These are phyloP conservation scores for Gynochthodes officinalis DNA, from an alignment of 257 asterid genomes.

Conservation along the genomic window DNA sequence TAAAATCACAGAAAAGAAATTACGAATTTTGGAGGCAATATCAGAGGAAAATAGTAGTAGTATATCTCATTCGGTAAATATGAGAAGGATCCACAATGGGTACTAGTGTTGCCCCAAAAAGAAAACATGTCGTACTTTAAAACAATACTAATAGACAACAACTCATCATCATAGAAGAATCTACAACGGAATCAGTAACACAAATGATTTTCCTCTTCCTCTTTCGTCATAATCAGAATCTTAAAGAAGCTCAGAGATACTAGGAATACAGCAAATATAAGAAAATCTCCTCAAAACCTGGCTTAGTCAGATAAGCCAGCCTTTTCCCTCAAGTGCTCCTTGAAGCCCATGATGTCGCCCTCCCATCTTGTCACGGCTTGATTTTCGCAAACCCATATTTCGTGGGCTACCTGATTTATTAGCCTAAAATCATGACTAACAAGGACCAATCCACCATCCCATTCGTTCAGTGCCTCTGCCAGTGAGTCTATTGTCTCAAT, in stretches of 20 bases:
- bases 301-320: constrained; percentile 56
- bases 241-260: not conserved
- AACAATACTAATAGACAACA: not conserved
- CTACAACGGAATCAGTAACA: too few relatives aligned
- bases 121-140: too few relatives aligned
- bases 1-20: too few relatives aligned
- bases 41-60: too few relatives aligned
- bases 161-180: not conserved
- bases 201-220: not conserved
- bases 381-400: constrained; percentile 96
- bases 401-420: constrained; percentile 94
- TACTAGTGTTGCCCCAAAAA: too few relatives aligned
- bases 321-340: constrained; percentile 69
- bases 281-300: not conserved
- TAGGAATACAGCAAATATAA: not conserved
- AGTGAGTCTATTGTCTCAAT: constrained; percentile 93
- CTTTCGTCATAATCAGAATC: not conserved
- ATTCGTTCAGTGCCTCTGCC: constrained; percentile 92
- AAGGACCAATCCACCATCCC: constrained; percentile 98
- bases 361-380: constrained; percentile 82
- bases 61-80: too few relatives aligned
- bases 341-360: constrained; percentile 93
- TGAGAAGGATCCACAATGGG: too few relatives aligned
- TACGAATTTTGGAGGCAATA: too few relatives aligned
- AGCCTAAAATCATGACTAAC: constrained; percentile 98